phyloP scores from a whole-genome alignment of 352 stramenopile species.

The Halophytophthora batemanensis region DNA sequence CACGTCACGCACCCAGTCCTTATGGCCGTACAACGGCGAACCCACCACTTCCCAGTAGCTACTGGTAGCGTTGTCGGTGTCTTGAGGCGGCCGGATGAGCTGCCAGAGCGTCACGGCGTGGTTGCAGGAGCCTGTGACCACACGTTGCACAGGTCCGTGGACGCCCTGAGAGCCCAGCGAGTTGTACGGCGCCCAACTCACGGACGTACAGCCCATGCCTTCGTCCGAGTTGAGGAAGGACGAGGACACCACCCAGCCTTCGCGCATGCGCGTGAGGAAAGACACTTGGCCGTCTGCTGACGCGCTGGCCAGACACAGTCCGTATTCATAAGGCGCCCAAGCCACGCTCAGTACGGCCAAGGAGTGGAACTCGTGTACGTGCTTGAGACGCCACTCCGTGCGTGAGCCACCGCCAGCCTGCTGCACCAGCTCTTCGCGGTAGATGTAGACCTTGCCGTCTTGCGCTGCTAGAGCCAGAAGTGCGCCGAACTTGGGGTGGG shows the following conservation, averaged over 20 bases:
- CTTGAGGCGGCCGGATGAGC: conserved; percentile 34
- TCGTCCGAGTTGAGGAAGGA: conserved; percentile 74
- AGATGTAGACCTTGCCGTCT: conserved; percentile 85
- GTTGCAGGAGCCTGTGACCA: conserved; percentile 74
- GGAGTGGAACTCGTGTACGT: conserved; percentile 71
- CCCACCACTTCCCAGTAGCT: conserved; percentile 39
- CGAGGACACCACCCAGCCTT: conserved; percentile 80
- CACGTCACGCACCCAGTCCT: conserved; percentile 84
- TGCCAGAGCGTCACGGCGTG: conserved; percentile 62
- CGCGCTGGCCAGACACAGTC: conserved; percentile 70
- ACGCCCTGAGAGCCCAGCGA: conserved; percentile 72
- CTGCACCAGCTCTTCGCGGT: conserved; percentile 71
- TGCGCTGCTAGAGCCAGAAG: conserved; percentile 74
- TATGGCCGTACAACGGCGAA: conserved; percentile 52
- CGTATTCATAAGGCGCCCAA: conserved; percentile 87
- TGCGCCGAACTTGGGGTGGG: conserved; percentile 83
- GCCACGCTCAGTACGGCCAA: conserved; percentile 77
- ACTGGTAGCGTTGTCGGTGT: conserved; percentile 14
- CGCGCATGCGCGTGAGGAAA: conserved; percentile 76
- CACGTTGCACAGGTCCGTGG: conserved; percentile 62
- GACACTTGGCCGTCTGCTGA: conserved; percentile 83
- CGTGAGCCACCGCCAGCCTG: conserved; percentile 33
- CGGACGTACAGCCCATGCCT: conserved; percentile 64
- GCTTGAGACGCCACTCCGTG: conserved; percentile 74
- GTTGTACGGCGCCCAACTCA: conserved; percentile 88